Percentiles rank a stretch among this genome's conserved stretches.
Evolutionary conservation across 108 stramenopile genomes (phyloP).

Genomic region (Heterococcus sp.): DNA sequence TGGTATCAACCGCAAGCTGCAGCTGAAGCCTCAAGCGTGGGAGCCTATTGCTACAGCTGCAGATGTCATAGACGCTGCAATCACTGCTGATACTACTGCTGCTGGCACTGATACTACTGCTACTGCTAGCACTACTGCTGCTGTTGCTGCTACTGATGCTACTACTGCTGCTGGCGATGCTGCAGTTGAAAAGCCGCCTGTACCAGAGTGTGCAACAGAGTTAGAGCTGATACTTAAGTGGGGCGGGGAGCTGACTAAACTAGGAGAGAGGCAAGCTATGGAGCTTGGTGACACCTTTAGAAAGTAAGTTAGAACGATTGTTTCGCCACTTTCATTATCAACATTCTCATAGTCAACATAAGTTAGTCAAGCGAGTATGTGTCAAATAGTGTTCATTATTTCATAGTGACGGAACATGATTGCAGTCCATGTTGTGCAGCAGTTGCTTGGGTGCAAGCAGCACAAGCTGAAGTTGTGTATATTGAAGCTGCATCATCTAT

Average conservation of each 20-base stretch:
- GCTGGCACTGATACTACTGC: neutral
- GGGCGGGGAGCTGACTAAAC: constrained; percentile 93
- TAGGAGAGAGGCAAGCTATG: constrained; percentile 87
- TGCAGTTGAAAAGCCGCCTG: no score
- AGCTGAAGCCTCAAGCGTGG: constrained; percentile 89
- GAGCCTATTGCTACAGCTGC: neutral
- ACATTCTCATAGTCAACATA: no score
- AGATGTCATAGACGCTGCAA: neutral
- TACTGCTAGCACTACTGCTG: neutral
- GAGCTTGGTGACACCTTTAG: constrained; percentile 81
- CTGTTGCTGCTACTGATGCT: neutral
- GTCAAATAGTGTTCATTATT: no score
- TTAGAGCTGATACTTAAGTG: constrained; percentile 93
- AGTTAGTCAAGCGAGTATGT: no score
- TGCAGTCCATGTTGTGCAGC: no score
- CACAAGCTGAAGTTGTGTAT: no score
- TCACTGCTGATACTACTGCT: no score
- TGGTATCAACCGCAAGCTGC: constrained; percentile 95
- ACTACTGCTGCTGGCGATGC: neutral
- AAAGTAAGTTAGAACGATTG: neutral
- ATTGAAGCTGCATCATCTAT: no score
- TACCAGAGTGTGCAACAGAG: constrained; percentile 1
- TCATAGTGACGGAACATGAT: no score
- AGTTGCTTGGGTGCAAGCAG: no score
- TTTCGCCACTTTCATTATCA: no score